Percentiles rank a stretch among this genome's conserved stretches.
Conservation (phyloP, 257 asterid species). For the Parsonsia alboflavescens region DNA sequence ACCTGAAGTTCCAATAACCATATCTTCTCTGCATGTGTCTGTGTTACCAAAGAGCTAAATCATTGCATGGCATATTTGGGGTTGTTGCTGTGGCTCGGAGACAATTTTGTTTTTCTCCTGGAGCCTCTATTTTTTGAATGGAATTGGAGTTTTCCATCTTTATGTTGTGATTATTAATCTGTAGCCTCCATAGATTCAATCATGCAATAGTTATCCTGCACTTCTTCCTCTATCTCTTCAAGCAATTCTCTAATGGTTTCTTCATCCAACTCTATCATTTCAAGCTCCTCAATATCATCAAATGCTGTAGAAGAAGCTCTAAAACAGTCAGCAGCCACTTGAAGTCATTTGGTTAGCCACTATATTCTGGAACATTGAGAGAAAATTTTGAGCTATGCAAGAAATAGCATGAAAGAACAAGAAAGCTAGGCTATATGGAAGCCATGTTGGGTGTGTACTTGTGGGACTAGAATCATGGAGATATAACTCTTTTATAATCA, state of each 20-base stretch:
- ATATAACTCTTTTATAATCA: not conserved
- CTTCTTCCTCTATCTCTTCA: not conserved
- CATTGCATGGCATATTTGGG: not conserved
- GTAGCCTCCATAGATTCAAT: not conserved
- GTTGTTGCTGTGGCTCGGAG: not conserved
- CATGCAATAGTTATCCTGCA: constrained; percentile 3
- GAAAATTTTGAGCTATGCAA: not conserved
- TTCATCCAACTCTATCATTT: not conserved
- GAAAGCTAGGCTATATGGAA: not conserved
- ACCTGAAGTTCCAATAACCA: not conserved
- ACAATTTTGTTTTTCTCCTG: not conserved
- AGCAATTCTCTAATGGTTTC: constrained; percentile 1
- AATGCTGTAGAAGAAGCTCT: not conserved
- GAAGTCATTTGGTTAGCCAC: too few relatives aligned
- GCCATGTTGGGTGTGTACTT: not conserved
- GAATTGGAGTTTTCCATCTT: not conserved
- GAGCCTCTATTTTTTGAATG: not conserved
- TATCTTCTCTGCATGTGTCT: not conserved
- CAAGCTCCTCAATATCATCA: not conserved
- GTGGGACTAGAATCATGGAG: not conserved
- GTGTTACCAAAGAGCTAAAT: not conserved
- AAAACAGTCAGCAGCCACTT: not conserved
- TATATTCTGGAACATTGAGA: not conserved
- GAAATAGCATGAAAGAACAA: not conserved
- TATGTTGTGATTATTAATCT: not conserved